Evolutionary conservation across 192 early-diverging fungal species (phyloP), one percentile per base, ranked within the genome.

Genomic region (Coemansia sp.): DNA sequence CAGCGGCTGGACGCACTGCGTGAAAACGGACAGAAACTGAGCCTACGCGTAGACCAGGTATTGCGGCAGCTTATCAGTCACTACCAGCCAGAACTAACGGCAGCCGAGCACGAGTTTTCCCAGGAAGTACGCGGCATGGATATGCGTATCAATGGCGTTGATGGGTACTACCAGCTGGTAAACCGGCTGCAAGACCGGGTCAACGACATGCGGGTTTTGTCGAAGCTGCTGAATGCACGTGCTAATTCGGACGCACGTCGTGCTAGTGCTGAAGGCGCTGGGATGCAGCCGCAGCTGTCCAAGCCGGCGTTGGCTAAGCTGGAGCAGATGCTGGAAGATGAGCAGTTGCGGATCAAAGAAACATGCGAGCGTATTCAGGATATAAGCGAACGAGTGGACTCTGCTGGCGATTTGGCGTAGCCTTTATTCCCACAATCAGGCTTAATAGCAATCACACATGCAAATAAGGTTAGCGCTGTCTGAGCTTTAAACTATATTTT

Each of bases 41-140:
- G 66, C 6, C 54, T 79, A 38, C 82, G 82, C 6, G 79, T 79
- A 2, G 87, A 90, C 46, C 68, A 69, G 10, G 52, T 87, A 21
- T 56, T 91, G 47, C 83, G 83, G 23, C 81, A 84, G 56, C 48
- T 89, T 28, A 81, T 84, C 41, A 82, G 82, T 38, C 66, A 69
- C 12, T 76, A 72, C 40, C 84, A 88, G 53, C 87, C 84, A 7
- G 81, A 78, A 21, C 61, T 89, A 58, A 82, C 81, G 4, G 51
- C 75, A 5, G 69, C 79, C 18, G 89, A 90, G 64, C 61, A 48
- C 7, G 59, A 31, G 18, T 65, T 72, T 59, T 50, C 53, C 14
- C 49, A 51, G 3, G 64, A 68, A 17, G 58, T 79, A 40, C 54
- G 70, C 10, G 60, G 34, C n/a, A 61, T 72, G 50, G 53, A 56